A percentile compares a stretch with the other conserved stretches of the same genome.
Conservation (phyloP, 1,284 basidiomycete species). For the Hymenochaete sp. region DNA sequence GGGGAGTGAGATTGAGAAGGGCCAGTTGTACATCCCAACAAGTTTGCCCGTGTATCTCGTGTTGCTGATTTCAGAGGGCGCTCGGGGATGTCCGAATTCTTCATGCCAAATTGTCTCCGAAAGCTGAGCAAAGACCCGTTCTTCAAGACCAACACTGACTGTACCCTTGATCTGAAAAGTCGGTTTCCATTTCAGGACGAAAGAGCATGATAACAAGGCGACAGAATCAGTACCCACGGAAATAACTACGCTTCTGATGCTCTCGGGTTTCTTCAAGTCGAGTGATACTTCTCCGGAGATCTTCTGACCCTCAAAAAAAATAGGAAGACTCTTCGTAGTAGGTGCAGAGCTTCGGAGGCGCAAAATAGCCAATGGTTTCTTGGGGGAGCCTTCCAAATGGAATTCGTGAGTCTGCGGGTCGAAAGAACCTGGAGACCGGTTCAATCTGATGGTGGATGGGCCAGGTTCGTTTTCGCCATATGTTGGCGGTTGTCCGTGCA, state of each 20-base stretch:
- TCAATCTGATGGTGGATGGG: not conserved
- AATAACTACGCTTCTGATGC: constrained; percentile 11
- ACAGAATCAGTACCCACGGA: constrained; percentile 4
- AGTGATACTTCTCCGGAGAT: constrained; percentile 12
- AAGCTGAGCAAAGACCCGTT: constrained; percentile 5
- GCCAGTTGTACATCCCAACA: constrained; percentile 12
- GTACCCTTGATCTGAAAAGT: constrained; percentile 11
- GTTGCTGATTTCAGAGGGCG: not conserved
- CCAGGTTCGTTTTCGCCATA: constrained; percentile 6
- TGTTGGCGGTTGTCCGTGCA: constrained; percentile 5
- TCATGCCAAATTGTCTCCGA: constrained; percentile 12
- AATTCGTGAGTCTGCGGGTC: constrained; percentile 6
- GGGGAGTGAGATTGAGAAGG: constrained; percentile 14
- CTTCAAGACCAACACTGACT: constrained; percentile 4
- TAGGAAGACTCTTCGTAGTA: constrained; percentile 8
- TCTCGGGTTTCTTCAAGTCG: constrained; percentile 10
- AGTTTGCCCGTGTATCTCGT: constrained; percentile 13
- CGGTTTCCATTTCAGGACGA: not conserved
- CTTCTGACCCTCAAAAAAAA: constrained; percentile 12
- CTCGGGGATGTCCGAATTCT: constrained; percentile 6
- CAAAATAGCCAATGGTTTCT: constrained; percentile 4
- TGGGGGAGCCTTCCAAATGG: constrained; percentile 4
- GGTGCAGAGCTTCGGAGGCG: constrained; percentile 11
- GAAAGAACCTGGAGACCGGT: not conserved
- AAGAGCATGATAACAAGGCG: not conserved